phyloP scores from a whole-genome alignment of 805 yeast species.

The Naumovozyma castellii region DNA sequence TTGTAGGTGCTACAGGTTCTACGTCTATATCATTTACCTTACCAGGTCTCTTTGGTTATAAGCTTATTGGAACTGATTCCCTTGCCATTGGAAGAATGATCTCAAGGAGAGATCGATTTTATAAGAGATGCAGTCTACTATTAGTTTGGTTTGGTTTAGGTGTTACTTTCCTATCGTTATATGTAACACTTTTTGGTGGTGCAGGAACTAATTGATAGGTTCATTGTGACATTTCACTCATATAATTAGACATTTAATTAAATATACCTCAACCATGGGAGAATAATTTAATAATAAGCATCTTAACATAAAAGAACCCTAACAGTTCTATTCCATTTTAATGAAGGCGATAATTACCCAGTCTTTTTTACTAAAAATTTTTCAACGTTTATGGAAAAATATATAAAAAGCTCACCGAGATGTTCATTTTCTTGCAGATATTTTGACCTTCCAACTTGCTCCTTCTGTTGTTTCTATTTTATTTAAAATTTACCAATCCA shows the following conservation, averaged over 20 bases:
- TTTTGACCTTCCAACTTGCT: too few species aligned
- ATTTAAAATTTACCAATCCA: constrained; percentile 36
- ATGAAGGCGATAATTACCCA: too few species aligned
- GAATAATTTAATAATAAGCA: too few species aligned
- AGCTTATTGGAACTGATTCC: constrained; percentile 40
- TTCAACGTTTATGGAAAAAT: not conserved
- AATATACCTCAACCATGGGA: too few species aligned
- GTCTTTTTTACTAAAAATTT: too few species aligned
- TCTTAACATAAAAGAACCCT: too few species aligned
- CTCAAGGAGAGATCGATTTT: constrained; percentile 19
- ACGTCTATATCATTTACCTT: constrained; percentile 83
- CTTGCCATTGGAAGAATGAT: constrained; percentile 24
- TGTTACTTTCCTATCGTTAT: constrained; percentile 62
- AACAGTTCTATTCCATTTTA: too few species aligned
- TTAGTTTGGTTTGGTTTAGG: constrained; percentile 59
- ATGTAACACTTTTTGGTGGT: constrained; percentile 26
- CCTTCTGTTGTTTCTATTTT: too few species aligned
- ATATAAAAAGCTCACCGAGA: not conserved
- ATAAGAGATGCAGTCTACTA: constrained; percentile 41
- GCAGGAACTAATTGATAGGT: constrained; percentile 3
- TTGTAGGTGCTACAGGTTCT: constrained; percentile 90
- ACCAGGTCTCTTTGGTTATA: constrained; percentile 81
- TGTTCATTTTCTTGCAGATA: not conserved
- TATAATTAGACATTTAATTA: too few species aligned
- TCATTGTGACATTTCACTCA: too few species aligned